These are phyloP conservation scores for Escallonia herrerae DNA, from an alignment of 129 eudicot species.

Conservation along the genomic window DNA sequence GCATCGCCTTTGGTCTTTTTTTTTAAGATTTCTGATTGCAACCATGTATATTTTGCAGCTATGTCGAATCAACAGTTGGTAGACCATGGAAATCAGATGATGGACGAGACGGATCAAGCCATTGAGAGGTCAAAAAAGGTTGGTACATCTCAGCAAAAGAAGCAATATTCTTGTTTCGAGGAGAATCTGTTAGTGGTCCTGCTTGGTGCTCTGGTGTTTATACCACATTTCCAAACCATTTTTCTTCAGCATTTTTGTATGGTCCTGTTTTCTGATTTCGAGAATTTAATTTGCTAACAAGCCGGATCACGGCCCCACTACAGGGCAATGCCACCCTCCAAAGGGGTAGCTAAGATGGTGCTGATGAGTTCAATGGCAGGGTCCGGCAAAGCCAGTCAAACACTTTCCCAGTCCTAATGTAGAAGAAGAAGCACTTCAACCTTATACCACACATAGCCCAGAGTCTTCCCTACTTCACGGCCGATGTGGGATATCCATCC, in stretches of 20 bases:
- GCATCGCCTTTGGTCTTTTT: not conserved
- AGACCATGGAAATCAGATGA: constrained; percentile 80
- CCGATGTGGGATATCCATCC: no score
- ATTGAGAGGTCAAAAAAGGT: constrained; percentile 92
- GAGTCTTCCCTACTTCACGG: no score
- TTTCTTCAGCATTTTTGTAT: not conserved
- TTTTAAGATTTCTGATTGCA: not conserved
- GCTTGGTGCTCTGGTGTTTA: not conserved
- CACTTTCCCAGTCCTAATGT: no score
- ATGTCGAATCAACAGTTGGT: constrained; percentile 86
- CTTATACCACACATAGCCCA: no score
- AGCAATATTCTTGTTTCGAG: not conserved
- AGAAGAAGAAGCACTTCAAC: no score
- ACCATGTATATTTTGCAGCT: constrained; percentile 39
- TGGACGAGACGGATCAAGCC: constrained; percentile 96
- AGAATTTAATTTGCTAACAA: no score
- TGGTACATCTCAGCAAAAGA: constrained; percentile 9
- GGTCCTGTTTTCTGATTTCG: not conserved
- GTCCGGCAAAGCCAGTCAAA: no score
- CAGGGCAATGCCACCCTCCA: no score
- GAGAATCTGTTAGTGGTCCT: not conserved
- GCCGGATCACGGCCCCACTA: no score
- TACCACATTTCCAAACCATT: not conserved
- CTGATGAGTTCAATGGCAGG: no score
- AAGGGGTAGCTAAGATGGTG: no score